Base-by-base conservation (phyloP, 805 yeast species). In the Candida chilensis region DNA sequence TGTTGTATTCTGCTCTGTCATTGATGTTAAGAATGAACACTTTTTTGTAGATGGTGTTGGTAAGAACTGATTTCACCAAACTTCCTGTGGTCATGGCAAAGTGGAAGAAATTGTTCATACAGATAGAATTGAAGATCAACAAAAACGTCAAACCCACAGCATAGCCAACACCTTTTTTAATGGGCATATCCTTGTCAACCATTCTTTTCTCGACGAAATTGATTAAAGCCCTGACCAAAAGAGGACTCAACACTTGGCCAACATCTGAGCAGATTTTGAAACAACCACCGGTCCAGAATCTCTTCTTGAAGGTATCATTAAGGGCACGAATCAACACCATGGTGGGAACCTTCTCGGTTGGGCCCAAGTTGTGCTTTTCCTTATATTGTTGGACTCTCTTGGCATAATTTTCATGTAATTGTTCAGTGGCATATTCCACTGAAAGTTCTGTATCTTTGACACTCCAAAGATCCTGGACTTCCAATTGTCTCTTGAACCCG, bases 1-100 rank as follows among this genome's bases (percentile, higher is more conserved):
- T 14, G 2, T 47, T 41, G 27, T 31, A 44, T 13, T 29, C 31
- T 21, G 34, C 34, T 18, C 32, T 36, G 5, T 39, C 31, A 15
- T 24, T 28, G 12, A 31, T 32, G 30, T 36, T 36, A 27, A 44
- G 32, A 18, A 27, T 27, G 20, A 37, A 39, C 8, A 44, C 27
- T 28, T 44, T 44, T 17, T 36, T 36, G 8, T 38, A 20, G 5
- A 44, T 29, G 4, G 33, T 32, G 11, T 38, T 36, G 5, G 37
- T 39, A 8, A 44, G 32, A 2, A 37, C 22, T 1, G 41, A 28
- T 25, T 34, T 34, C 13, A 27, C 16, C 27, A 40, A 30, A 13
- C 38, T 37, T 9, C 45, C 48, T 4, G 36, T 32, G 3, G 31
- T 14, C 37, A 33, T 30, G 16, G 38, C 33, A 24, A 31, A 19